A percentile compares a stretch with the other conserved stretches of the same genome.
Evolutionary conservation across 352 stramenopile species (phyloP).

Genomic region (Pythium vanterpoolii): DNA sequence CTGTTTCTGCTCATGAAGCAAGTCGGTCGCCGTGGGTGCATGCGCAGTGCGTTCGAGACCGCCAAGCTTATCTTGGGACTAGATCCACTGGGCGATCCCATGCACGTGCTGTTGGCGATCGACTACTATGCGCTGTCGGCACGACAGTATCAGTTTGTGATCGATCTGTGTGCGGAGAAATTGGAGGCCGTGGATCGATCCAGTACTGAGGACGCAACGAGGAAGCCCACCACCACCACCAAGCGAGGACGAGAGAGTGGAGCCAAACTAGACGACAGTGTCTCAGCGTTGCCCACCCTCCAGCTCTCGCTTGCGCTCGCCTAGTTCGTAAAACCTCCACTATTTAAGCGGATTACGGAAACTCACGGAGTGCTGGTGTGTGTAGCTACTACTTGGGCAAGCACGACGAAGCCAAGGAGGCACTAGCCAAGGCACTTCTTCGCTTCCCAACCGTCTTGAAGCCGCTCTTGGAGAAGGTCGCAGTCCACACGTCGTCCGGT

Average conservation of each 20-base stretch:
- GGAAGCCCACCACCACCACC: constrained; percentile 1
- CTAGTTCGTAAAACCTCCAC: constrained; percentile 42
- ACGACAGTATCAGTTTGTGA: constrained; percentile 74
- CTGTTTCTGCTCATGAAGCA: constrained; percentile 85
- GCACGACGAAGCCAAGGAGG: constrained; percentile 50
- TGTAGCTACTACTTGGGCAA: constrained; percentile 67
- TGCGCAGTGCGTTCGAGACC: constrained; percentile 84
- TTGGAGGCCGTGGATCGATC: constrained; percentile 53
- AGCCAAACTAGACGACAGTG: constrained; percentile 19
- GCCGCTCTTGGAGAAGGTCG: constrained; percentile 73
- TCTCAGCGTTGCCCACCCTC: constrained; percentile 62
- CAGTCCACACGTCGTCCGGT: constrained; percentile 63
- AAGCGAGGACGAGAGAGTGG: not conserved
- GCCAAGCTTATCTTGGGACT: constrained; percentile 70
- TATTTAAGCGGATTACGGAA: not conserved
- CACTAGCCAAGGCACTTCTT: constrained; percentile 54
- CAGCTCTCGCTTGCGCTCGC: constrained; percentile 76
- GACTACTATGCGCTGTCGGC: constrained; percentile 84
- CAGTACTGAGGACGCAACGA: not conserved
- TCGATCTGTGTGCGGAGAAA: constrained; percentile 61
- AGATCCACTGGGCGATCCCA: constrained; percentile 75
- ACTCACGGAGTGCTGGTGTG: not conserved
- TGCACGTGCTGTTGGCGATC: constrained; percentile 75
- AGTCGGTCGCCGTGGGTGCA: constrained; percentile 73
- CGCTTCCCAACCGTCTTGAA: constrained; percentile 71